Percentiles rank a stretch among this genome's conserved stretches.
Conservation (phyloP, 2,329 filamentous ascomycete species). For the Dactylella cylindrospora region DNA sequence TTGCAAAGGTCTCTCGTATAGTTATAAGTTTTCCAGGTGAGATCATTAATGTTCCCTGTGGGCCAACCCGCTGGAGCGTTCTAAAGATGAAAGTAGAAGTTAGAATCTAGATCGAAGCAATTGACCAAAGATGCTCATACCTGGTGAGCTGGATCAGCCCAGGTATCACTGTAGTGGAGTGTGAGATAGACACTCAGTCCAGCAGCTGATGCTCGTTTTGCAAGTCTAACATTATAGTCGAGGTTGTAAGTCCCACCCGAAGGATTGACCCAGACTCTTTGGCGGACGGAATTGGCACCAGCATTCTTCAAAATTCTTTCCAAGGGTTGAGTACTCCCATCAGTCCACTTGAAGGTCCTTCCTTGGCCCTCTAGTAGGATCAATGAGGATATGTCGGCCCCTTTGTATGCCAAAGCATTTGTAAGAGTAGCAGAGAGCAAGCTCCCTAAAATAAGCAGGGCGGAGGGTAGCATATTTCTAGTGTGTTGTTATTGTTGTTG, state of each 20-base stretch:
- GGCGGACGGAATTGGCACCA: slow-evolving; percentile 70
- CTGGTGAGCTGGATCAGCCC: slow-evolving; percentile 69
- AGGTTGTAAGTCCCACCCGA: slow-evolving; percentile 67
- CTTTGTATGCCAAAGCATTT: slow-evolving; percentile 63
- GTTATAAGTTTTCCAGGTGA: slow-evolving; percentile 66
- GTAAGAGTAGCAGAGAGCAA: slow-evolving; percentile 33
- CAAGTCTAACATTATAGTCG: slow-evolving; percentile 70
- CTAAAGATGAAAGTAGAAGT: slow-evolving; percentile 47
- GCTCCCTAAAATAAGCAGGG: slow-evolving; percentile 2
- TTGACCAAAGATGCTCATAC: slow-evolving; percentile 47
- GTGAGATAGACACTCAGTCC: slow-evolving; percentile 65
- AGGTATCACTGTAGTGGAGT: slow-evolving; percentile 69
- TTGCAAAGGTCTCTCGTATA: slow-evolving; percentile 67
- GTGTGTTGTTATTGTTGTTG: too few relatives aligned
- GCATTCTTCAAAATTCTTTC: slow-evolving; percentile 64
- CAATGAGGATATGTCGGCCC: slow-evolving; percentile 71
- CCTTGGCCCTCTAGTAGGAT: slow-evolving; percentile 62
- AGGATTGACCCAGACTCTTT: slow-evolving; percentile 72
- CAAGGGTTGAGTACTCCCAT: slow-evolving; percentile 59
- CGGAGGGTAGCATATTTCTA: slow-evolving; percentile 22
- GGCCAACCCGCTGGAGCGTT: slow-evolving; percentile 66
- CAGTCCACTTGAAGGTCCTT: slow-evolving; percentile 63
- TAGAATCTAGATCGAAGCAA: background rate
- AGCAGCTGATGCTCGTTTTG: slow-evolving; percentile 64
- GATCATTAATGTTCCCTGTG: slow-evolving; percentile 58